Evolutionary conservation across 352 stramenopile species (phyloP).

Genomic region (Phytophthora megakarya): DNA sequence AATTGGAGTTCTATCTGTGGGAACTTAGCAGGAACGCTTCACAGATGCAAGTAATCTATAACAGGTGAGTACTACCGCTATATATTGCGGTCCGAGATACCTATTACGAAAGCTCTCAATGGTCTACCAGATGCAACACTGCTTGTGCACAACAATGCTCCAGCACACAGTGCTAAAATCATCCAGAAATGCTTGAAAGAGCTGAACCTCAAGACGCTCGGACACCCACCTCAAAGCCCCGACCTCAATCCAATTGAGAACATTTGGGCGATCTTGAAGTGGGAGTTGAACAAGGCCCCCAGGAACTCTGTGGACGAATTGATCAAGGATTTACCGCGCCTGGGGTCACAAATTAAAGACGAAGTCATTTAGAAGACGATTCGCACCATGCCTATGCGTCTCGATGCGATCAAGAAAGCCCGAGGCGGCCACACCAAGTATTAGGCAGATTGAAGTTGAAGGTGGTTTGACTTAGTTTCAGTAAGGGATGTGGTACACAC

Average conservation of each 20-base stretch:
- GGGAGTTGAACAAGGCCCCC: background rate
- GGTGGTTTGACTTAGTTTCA: no score
- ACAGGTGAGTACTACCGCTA: background rate
- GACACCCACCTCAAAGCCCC: slow-evolving; percentile 4
- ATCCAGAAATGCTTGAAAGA: background rate
- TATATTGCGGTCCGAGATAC: background rate
- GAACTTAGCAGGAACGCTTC: background rate
- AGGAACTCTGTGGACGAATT: background rate
- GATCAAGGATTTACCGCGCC: background rate
- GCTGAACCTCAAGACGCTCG: background rate
- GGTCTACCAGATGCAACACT: background rate
- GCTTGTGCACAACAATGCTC: background rate
- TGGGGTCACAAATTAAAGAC: background rate
- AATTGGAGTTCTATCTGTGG: background rate
- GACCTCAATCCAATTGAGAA: slow-evolving; percentile 14
- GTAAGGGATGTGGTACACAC: no score
- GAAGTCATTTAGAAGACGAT: background rate
- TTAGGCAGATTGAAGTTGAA: no score
- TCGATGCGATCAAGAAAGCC: background rate
- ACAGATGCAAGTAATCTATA: slow-evolving; percentile 1
- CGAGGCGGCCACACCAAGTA: background rate
- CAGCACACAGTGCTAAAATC: background rate
- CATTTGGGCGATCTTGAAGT: slow-evolving; percentile 4
- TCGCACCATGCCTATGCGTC: background rate
- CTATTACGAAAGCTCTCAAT: background rate